A percentile compares a stretch with the other conserved stretches of the same genome.
Evolutionary conservation across 148 eudicot species (phyloP).

Genomic region (Nyssa sinensis): DNA sequence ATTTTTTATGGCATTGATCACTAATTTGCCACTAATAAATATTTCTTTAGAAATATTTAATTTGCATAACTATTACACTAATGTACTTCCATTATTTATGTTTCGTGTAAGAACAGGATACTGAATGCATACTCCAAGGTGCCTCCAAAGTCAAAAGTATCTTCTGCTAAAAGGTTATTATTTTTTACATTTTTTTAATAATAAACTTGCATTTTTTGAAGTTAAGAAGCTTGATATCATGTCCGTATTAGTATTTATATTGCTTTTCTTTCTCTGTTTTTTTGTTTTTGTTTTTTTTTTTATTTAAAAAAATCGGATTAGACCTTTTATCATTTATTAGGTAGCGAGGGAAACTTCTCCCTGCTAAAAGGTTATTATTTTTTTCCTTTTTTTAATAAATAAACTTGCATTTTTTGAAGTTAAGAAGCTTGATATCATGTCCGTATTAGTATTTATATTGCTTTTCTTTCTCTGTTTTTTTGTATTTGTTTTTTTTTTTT

Average conservation of each 20-base stretch:
- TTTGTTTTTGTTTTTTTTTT: too few species aligned
- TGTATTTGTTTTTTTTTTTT: too few species aligned
- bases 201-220: not conserved
- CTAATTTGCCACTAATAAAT: not conserved
- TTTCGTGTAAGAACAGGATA: constrained; percentile 46
- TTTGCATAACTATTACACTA: too few species aligned
- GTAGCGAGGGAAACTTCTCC: too few species aligned
- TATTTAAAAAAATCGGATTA: too few species aligned
- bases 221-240: not conserved
- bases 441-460: too few species aligned
- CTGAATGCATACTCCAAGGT: constrained; percentile 82
- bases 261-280: too few species aligned
- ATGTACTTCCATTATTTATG: too few species aligned
- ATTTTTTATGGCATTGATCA: not conserved
- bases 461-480: too few species aligned
- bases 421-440: not conserved
- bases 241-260: too few species aligned
- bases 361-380: constrained; percentile 51
- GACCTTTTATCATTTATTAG: too few species aligned
- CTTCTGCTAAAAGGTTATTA: constrained; percentile 60
- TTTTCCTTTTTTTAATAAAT: not conserved
- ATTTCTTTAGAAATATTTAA: not conserved
- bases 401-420: not conserved
- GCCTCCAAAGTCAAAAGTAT: constrained; percentile 65
- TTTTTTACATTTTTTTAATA: not conserved